These are phyloP conservation scores for Daldinia sp. DNA, from an alignment of 2,329 filamentous ascomycete genomes.

Conservation along the genomic window DNA sequence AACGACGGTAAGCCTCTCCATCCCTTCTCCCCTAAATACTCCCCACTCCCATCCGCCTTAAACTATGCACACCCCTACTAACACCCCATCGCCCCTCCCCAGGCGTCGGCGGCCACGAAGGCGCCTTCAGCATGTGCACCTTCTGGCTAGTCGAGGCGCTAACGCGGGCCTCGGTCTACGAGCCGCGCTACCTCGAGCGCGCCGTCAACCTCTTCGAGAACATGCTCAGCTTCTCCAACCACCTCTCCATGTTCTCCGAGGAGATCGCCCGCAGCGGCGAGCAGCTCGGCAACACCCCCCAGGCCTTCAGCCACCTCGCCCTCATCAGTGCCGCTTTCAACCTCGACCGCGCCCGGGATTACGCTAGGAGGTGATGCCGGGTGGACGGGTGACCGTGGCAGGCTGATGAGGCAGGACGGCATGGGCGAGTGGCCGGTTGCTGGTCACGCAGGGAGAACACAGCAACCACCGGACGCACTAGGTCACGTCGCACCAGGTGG, in stretches of 20 bases:
- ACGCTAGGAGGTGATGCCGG: constrained; percentile 21
- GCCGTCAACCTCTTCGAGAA: constrained; percentile 79
- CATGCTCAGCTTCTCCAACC: constrained; percentile 79
- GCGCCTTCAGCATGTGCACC: constrained; percentile 82
- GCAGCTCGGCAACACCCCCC: constrained; percentile 81
- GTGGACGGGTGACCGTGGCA: no score
- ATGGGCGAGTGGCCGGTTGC: background rate
- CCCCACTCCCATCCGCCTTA: background rate
- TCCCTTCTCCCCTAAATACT: background rate
- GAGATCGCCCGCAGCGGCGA: constrained; percentile 79
- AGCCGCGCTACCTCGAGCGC: constrained; percentile 67
- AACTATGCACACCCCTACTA: background rate
- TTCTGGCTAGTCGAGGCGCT: constrained; percentile 85
- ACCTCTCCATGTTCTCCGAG: constrained; percentile 80
- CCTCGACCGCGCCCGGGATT: constrained; percentile 61
- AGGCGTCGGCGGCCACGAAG: constrained; percentile 78
- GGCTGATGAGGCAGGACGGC: background rate
- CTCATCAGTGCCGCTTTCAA: constrained; percentile 82
- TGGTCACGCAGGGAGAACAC: no score
- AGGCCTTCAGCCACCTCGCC: constrained; percentile 80
- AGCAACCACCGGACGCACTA: no score
- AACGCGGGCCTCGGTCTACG: constrained; percentile 71
- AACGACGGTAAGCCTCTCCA: constrained; percentile 68
- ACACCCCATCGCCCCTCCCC: constrained; percentile 7
- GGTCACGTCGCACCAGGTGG: no score